A percentile compares a stretch with the other conserved stretches of the same genome.
Evolutionary conservation across 2,329 filamentous ascomycete genomes (phyloP).

Genomic region (Endoconidiophora polonica): DNA sequence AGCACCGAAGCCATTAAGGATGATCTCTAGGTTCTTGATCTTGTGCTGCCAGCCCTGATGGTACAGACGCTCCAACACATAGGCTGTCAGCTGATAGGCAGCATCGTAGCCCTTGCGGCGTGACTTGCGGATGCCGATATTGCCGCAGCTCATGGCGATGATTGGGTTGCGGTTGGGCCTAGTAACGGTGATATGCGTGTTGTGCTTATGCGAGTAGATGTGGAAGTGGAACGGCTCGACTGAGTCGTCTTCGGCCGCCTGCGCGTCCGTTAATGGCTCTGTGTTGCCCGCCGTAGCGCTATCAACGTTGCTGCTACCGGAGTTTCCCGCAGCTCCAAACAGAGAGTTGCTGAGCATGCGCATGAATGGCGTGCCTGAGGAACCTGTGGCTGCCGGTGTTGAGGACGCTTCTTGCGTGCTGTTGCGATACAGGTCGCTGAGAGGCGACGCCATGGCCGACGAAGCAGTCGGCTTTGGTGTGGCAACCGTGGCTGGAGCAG

Average conservation of each 20-base stretch:
- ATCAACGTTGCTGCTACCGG: background rate
- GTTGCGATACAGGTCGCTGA: constrained; percentile 1
- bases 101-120: constrained; percentile 74
- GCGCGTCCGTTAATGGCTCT: constrained; percentile 8
- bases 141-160: constrained; percentile 65
- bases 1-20: constrained; percentile 68
- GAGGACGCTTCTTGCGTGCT: background rate
- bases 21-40: constrained; percentile 62
- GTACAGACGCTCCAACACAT: constrained; percentile 68
- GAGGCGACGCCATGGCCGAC: constrained; percentile 7
- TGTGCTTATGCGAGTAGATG: constrained; percentile 78
- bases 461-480: background rate
- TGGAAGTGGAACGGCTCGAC: constrained; percentile 68
- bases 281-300: background rate
- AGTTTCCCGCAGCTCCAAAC: background rate
- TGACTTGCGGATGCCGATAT: constrained; percentile 80
- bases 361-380: background rate
- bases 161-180: constrained; percentile 65
- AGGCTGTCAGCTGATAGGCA: constrained; percentile 74
- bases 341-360: constrained; percentile 3
- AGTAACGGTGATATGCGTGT: constrained; percentile 83
- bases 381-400: background rate
- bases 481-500: background rate
- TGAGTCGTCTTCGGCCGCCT: constrained; percentile 16
- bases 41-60: constrained; percentile 62